These are phyloP conservation scores for Collybia nuda DNA, from an alignment of 768 basidiomycete genomes.

Conservation along the genomic window DNA sequence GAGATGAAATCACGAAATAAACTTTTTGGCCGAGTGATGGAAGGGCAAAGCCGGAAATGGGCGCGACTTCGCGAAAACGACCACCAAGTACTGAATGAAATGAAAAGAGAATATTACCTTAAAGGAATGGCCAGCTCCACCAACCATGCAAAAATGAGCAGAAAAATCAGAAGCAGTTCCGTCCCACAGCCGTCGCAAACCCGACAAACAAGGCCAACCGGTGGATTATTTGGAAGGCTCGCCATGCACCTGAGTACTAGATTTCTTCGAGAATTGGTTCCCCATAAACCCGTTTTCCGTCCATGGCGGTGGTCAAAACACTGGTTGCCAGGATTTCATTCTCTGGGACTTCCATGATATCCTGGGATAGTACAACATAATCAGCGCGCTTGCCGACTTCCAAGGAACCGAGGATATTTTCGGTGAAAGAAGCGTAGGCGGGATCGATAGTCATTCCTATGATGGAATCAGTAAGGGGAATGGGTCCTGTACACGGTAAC, in stretches of 20 bases:
- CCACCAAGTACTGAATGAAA: too few species aligned
- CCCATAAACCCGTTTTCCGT: too few species aligned
- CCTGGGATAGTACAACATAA: slow-evolving; percentile 78
- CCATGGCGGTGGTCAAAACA: slow-evolving; percentile 76
- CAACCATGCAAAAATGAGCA: too few species aligned
- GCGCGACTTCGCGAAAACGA: too few species aligned
- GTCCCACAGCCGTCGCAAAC: too few species aligned
- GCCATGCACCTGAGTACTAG: slow-evolving; percentile 7
- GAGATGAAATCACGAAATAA: slow-evolving; percentile 1
- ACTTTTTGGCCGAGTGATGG: neutral
- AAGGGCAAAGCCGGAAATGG: too few species aligned
- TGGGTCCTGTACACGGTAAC: neutral
- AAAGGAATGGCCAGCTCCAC: too few species aligned
- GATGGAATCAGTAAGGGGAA: neutral
- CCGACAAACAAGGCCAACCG: too few species aligned
- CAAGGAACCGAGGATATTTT: slow-evolving; percentile 72
- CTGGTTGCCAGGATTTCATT: slow-evolving; percentile 63
- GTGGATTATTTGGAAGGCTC: neutral
- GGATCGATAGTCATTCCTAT: slow-evolving; percentile 85
- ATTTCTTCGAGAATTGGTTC: slow-evolving; percentile 38
- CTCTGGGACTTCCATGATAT: slow-evolving; percentile 70
- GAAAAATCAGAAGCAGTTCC: too few species aligned
- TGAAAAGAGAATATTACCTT: too few species aligned
- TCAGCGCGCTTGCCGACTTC: slow-evolving; percentile 80
- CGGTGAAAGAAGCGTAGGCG: slow-evolving; percentile 85